Evolutionary conservation across 371 early-diverging fungal genomes (phyloP).

Genomic region (Cokeromyces recurvatus): DNA sequence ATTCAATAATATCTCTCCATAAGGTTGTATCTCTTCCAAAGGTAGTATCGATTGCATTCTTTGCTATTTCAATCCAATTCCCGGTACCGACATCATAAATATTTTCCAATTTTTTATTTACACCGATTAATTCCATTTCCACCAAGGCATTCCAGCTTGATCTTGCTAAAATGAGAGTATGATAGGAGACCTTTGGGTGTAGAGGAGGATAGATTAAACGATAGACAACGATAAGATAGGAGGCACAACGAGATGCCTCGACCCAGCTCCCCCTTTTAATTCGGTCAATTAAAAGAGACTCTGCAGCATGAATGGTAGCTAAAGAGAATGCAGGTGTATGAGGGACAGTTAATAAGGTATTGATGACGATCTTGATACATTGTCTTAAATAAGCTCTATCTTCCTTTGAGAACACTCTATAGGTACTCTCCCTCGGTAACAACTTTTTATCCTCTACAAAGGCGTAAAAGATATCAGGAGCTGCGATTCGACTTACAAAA

Average conservation of each 20-base stretch:
- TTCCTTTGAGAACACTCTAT: conserved; percentile 3
- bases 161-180: conserved; percentile 62
- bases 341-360: conserved; percentile 19
- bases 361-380: conserved; percentile 7
- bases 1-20: conserved; percentile 44
- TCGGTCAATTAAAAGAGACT: conserved; percentile 11
- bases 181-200: conserved; percentile 64
- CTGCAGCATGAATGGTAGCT: conserved; percentile 22
- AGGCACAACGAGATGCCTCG: conserved; percentile 47
- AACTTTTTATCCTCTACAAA: conserved; percentile 1
- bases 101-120: conserved; percentile 34
- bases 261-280: conserved; percentile 39
- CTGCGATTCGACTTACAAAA: conserved; percentile 24
- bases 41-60: conserved; percentile 17
- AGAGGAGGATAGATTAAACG: conserved; percentile 62
- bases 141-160: conserved; percentile 60
- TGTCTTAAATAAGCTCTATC: conserved; percentile 6
- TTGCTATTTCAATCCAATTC: conserved; percentile 40
- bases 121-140: conserved; percentile 41
- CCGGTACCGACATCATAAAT: conserved; percentile 34
- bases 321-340: conserved; percentile 25
- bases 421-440: background rate
- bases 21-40: conserved; percentile 34
- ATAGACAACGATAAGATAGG: conserved; percentile 64
- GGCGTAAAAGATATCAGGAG: conserved; percentile 27